Conservation (phyloP, 169 alveolate genomes). For the Plasmodium relictum region DNA sequence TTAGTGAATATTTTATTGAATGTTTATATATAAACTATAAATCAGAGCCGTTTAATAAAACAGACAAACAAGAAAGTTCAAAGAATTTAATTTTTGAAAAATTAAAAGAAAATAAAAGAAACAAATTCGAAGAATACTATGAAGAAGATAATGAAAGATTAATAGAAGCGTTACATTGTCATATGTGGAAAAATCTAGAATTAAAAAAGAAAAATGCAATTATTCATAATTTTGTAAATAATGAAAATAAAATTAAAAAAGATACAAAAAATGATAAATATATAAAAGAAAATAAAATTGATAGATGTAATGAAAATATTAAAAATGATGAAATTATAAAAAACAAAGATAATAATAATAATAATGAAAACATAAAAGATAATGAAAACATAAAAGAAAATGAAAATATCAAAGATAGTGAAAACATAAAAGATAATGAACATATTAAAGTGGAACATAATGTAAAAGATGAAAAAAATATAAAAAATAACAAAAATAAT, state of each 20-base stretch:
- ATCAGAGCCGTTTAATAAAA: not conserved
- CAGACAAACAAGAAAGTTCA: not conserved
- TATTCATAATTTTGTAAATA: conserved; percentile 5
- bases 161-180: conserved; percentile 66
- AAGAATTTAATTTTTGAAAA: not conserved
- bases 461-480: not conserved
- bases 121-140: conserved; percentile 16
- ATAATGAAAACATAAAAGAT: not conserved
- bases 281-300: not conserved
- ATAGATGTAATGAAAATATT: no score
- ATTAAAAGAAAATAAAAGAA: not conserved
- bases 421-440: not conserved
- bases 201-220: conserved; percentile 21
- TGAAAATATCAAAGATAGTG: not conserved
- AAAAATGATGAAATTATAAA: not conserved
- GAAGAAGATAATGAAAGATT: conserved; percentile 53
- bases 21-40: conserved; percentile 55
- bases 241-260: not conserved
- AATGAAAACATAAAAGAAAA: not conserved
- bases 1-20: conserved; percentile 70
- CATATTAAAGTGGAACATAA: not conserved
- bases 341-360: not conserved
- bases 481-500: not conserved
- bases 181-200: conserved; percentile 68
- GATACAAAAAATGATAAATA: not conserved